These are phyloP conservation scores for Dactylonectria estremocensis DNA, from an alignment of 2,329 filamentous ascomycete genomes.

Conservation along the genomic window DNA sequence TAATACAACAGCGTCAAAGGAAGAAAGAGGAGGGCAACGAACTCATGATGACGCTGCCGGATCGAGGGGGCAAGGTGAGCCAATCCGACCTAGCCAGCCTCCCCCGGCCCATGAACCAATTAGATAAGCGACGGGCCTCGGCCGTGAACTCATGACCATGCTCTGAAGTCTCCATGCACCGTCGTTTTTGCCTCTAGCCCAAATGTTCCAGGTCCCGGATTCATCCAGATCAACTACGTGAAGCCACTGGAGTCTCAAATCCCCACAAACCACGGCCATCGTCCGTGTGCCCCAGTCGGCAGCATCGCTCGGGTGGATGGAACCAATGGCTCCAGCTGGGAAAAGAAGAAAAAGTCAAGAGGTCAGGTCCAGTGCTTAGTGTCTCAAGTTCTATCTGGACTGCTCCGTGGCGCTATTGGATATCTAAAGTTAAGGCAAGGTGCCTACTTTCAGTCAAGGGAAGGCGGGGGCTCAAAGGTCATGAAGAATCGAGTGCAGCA, in stretches of 20 bases:
- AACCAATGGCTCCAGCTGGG: slow-evolving; percentile 32
- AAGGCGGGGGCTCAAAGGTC: background rate
- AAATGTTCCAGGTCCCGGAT: slow-evolving; percentile 4
- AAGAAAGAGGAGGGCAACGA: background rate
- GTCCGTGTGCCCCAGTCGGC: slow-evolving; percentile 48
- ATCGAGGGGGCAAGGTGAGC: slow-evolving; percentile 15
- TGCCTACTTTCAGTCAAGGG: background rate
- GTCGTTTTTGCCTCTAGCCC: slow-evolving; percentile 1
- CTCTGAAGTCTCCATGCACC: background rate
- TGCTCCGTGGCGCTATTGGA: background rate
- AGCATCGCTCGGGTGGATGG: slow-evolving; percentile 55
- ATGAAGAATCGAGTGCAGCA: background rate
- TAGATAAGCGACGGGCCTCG: slow-evolving; percentile 19
- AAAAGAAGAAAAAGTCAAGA: slow-evolving; percentile 18
- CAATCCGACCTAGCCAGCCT: background rate
- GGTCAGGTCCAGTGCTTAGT: slow-evolving; percentile 33
- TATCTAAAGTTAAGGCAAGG: background rate
- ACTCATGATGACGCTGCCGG: slow-evolving; percentile 28
- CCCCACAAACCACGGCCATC: slow-evolving; percentile 40
- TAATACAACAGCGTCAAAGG: too few species aligned
- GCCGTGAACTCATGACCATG: slow-evolving; percentile 16
- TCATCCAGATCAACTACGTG: slow-evolving; percentile 8
- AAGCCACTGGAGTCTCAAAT: slow-evolving; percentile 7
- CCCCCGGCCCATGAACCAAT: slow-evolving; percentile 7
- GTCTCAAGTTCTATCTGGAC: slow-evolving; percentile 16